Percentiles rank a stretch among this genome's conserved stretches.
phyloP scores from a whole-genome alignment of 306 rosid species.

The Crataegus laevigata region DNA sequence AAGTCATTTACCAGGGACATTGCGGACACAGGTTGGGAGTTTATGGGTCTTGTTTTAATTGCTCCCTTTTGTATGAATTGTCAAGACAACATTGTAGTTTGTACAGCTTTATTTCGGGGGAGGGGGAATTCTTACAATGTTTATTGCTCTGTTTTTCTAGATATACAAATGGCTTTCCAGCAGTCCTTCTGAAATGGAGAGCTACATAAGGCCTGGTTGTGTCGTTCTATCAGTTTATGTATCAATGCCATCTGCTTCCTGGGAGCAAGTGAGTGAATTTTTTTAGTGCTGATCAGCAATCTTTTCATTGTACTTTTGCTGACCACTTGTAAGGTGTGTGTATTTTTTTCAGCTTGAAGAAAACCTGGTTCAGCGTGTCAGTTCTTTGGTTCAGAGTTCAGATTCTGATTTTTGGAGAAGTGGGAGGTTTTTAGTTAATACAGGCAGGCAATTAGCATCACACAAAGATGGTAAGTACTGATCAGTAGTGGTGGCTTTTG shows the following conservation, averaged over 20 bases:
- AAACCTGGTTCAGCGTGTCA: slow-evolving; percentile 53
- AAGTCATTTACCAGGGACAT: slow-evolving; percentile 65
- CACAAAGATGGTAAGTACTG: slow-evolving; percentile 72
- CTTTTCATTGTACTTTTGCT: slow-evolving; percentile 18
- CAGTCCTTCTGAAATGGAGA: slow-evolving; percentile 89
- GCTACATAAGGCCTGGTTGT: slow-evolving; percentile 93
- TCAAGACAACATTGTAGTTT: not conserved
- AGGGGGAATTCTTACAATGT: not conserved
- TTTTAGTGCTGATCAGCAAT: slow-evolving; percentile 11
- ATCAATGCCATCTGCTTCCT: slow-evolving; percentile 61
- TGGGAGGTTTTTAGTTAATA: slow-evolving; percentile 75
- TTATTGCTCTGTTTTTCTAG: slow-evolving; percentile 21
- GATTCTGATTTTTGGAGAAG: slow-evolving; percentile 73
- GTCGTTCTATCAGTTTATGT: slow-evolving; percentile 74
- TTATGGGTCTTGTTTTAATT: not conserved
- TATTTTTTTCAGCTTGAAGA: slow-evolving; percentile 58
- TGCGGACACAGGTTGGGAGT: slow-evolving; percentile 67
- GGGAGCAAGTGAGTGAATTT: slow-evolving; percentile 65
- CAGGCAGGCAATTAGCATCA: slow-evolving; percentile 68
- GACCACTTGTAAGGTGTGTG: slow-evolving; percentile 16
- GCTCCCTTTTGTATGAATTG: not conserved
- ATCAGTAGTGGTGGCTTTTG: slow-evolving; percentile 1
- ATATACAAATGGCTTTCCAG: slow-evolving; percentile 80
- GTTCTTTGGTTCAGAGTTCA: slow-evolving; percentile 48
- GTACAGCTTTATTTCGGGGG: not conserved